Conservation (phyloP, 345 rosid genomes). For the Eucalyptus decipiens region DNA sequence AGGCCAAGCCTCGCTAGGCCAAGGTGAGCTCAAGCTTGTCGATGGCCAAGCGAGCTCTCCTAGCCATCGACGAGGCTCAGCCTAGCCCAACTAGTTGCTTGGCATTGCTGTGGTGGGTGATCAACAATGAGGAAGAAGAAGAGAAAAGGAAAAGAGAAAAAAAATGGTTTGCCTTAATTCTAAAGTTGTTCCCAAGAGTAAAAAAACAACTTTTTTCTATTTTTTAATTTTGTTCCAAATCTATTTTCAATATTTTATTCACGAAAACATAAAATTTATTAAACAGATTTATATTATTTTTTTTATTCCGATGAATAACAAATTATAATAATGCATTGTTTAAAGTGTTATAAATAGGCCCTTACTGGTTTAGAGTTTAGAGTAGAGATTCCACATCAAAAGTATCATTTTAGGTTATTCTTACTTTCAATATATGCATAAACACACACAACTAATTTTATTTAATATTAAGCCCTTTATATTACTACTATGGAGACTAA, state of each 20-base stretch:
- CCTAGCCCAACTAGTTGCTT: fast-evolving
- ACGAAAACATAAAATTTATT: fast-evolving
- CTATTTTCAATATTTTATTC: too few relatives aligned
- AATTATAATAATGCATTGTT: fast-evolving
- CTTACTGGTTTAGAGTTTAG: neutral
- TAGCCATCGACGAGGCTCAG: fast-evolving
- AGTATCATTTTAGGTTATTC: neutral
- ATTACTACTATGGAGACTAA: neutral
- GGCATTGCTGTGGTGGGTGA: fast-evolving
- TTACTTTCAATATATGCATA: neutral
- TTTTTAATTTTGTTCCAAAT: too few relatives aligned
- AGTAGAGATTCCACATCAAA: neutral
- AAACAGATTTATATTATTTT: fast-evolving
- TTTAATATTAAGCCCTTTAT: neutral
- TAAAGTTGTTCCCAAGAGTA: too few relatives aligned
- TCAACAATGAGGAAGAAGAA: too few relatives aligned
- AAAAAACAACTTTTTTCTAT: too few relatives aligned
- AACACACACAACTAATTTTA: neutral
- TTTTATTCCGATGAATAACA: fast-evolving
- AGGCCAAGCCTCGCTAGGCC: too few relatives aligned
- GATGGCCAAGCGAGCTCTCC: too few relatives aligned
- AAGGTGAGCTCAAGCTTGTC: too few relatives aligned
- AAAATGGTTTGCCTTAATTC: too few relatives aligned
- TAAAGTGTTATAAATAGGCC: too few relatives aligned
- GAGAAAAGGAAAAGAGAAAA: too few relatives aligned